Evolutionary conservation across 2,329 filamentous ascomycete species (phyloP).

Genomic region (Coniochaeta hoffmannii): DNA sequence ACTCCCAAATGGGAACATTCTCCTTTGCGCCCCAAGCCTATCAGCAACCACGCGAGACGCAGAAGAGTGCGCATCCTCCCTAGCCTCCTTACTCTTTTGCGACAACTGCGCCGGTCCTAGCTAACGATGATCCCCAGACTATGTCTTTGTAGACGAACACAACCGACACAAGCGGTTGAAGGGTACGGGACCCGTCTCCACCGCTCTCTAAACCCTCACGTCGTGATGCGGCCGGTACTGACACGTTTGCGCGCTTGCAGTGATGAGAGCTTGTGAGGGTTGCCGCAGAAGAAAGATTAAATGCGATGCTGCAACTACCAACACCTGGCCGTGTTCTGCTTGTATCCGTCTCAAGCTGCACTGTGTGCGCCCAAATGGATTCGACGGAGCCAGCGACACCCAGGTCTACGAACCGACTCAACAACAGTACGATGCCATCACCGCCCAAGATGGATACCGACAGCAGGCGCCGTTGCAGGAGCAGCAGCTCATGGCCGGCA

Average conservation of each 20-base stretch:
- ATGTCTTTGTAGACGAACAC: conserved; percentile 98
- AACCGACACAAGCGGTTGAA: conserved; percentile 96
- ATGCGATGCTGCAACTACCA: conserved; percentile 93
- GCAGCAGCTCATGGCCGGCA: conserved; percentile 33
- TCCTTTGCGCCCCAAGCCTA: conserved; percentile 60
- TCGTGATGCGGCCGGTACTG: conserved; percentile 12
- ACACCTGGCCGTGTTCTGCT: conserved; percentile 94
- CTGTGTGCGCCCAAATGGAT: conserved; percentile 82
- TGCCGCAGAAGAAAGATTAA: conserved; percentile 95
- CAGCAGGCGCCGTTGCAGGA: conserved; percentile 25
- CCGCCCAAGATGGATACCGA: conserved; percentile 37
- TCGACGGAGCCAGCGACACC: conserved; percentile 50
- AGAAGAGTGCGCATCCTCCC: conserved; percentile 61
- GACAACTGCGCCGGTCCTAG: conserved; percentile 1
- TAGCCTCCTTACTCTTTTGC: neutral
- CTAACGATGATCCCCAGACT: conserved; percentile 60
- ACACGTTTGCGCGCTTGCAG: conserved; percentile 34
- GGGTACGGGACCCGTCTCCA: conserved; percentile 47
- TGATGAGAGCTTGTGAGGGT: conserved; percentile 95
- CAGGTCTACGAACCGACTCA: conserved; percentile 43
- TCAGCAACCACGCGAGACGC: conserved; percentile 62
- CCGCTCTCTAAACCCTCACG: conserved; percentile 1
- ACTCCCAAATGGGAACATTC: conserved; percentile 65
- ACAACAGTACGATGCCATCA: conserved; percentile 29
- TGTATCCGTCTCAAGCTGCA: conserved; percentile 88